Evolutionary conservation across 139 green algal species (phyloP), one percentile per base, ranked within the genome.

Genomic region (Tetraselmis striata): DNA sequence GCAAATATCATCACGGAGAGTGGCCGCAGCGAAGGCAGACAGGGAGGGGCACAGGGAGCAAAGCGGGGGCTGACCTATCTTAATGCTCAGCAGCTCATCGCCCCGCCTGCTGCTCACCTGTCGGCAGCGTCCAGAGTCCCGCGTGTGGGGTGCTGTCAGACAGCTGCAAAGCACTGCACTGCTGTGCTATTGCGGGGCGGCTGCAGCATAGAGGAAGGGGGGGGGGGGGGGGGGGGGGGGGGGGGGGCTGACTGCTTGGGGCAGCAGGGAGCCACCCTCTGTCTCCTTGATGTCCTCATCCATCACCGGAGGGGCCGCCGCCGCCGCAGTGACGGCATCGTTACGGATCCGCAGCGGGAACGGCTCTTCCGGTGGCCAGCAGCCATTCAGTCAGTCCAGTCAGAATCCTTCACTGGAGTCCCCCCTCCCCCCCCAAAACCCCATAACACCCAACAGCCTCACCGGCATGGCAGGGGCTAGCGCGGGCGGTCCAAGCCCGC

Each of bases 51-150:
- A n/a, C n/a, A n/a, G n/a, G n/a, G n/a, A n/a, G n/a, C n/a, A n/a
- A n/a, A n/a, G n/a, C n/a, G n/a, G n/a, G n/a, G n/a, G n/a, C n/a
- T n/a, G n/a, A n/a, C n/a, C n/a, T 29, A 88, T 83, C 2, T 27
- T 77, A 29, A 85, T 79, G 76, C 1, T 77, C 11, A 88, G 75
- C 75, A 75, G 18, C 29, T 29, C 23, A 30, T 81, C 81, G 30
- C 81, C 81, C 30, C 29, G n/a, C n/a, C 29, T 81, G 32, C 30
- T 30, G 32, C 31, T 30, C 26, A 29, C 74, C 27, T 29, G 67
- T 18, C n/a, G 80, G 75, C 75, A 77, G 31, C 28, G 31, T 77
- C 29, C 59, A 67, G 81, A 2, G 2, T 30, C 26, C 75, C n/a
- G 22, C 31, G 67, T 2, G 29, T 2, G 67, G n/a, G 28, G 23